Evolutionary conservation across 176 grass and related monocot genomes (phyloP), one percentile per base, ranked within the genome.

Genomic region (Puya raimondii): DNA sequence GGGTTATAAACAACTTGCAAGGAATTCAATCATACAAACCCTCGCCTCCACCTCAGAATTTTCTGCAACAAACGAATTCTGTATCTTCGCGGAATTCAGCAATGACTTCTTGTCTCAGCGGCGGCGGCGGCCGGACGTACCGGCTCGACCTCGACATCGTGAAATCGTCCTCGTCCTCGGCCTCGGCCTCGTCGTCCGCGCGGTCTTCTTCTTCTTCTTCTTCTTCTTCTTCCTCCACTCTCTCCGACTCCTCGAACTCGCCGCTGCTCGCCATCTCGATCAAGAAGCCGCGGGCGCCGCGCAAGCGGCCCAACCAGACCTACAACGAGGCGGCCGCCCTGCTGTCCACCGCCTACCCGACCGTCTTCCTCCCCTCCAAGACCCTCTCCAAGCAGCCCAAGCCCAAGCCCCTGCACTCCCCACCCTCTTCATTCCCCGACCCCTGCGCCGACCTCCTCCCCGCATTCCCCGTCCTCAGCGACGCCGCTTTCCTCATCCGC

Each of bases 311-410:
- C 14, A 91, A 87, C 85, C 88, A 96, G 80, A 96, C 83, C 20
- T 96, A 91, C 88, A 91, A 96, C 68, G 88, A 89, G 74, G 92
- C 92, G 12, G 88, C 92, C 54, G 88, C 88, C 54, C 86, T 96
- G 51, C 88, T 96, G 52, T 90, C 92, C 42, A 78, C 88, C 75
- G 71, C 91, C 80, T 89, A 91, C 79, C 92, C 92, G 3, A 84
- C 71, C 64, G 85, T 96, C 77, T 96, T 96, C 83, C 64, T 79
- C 56, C 70, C 49, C 70, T 80, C 82, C 67, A 88, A 96, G 73
- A 87, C 50, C 70, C 66, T 69, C 11, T 78, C 68, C 48, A 51
- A 65, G 17, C 58, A 79, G 5, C 67, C 71, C 48, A 84, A 74
- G 72, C 63, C 83, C 69, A 49, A 58, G 12, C 84, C 72, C 78